Percentiles rank a stretch among this genome's conserved stretches.
phyloP scores from a whole-genome alignment of 192 early-diverging fungal species.

The Gigaspora rosea region DNA sequence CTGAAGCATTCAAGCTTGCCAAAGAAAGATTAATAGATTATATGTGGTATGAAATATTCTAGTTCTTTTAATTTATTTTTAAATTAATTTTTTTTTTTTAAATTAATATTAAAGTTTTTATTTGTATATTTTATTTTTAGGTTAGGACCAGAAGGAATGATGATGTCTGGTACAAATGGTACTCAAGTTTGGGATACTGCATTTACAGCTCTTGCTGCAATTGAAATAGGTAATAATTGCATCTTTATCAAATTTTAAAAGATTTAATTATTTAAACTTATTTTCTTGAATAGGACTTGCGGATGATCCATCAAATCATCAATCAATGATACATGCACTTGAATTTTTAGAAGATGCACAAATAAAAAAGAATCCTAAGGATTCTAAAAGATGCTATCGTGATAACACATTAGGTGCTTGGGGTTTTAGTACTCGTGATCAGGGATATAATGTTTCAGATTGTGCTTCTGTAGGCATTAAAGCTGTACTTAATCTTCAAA shows the following conservation, averaged over 20 bases:
- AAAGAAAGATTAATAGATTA: conserved; percentile 75
- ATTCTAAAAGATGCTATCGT: conserved; percentile 73
- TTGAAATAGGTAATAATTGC: conserved; percentile 58
- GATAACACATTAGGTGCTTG: conserved; percentile 90
- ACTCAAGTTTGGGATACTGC: conserved; percentile 97
- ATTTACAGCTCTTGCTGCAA: conserved; percentile 80
- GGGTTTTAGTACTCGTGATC: conserved; percentile 93
- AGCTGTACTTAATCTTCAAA: conserved; percentile 73
- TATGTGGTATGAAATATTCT: conserved; percentile 66
- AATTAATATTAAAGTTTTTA: conserved; percentile 4
- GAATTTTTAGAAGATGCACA: conserved; percentile 85
- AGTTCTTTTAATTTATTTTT: neutral
- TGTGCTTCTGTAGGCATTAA: conserved; percentile 94
- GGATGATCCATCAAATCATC: conserved; percentile 65
- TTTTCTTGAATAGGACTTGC: conserved; percentile 56
- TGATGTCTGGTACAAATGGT: conserved; percentile 96
- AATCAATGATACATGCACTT: conserved; percentile 66
- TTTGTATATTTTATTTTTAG: conserved; percentile 22
- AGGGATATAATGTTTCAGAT: conserved; percentile 95
- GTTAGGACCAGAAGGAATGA: conserved; percentile 86
- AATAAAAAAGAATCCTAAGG: conserved; percentile 75
- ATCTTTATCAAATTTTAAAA: neutral
- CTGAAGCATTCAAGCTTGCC: conserved; percentile 75
- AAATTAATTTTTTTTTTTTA: neutral
- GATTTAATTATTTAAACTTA: neutral